These are phyloP conservation scores for Fagus sylvatica DNA, from an alignment of 306 rosid genomes.

Conservation along the genomic window DNA sequence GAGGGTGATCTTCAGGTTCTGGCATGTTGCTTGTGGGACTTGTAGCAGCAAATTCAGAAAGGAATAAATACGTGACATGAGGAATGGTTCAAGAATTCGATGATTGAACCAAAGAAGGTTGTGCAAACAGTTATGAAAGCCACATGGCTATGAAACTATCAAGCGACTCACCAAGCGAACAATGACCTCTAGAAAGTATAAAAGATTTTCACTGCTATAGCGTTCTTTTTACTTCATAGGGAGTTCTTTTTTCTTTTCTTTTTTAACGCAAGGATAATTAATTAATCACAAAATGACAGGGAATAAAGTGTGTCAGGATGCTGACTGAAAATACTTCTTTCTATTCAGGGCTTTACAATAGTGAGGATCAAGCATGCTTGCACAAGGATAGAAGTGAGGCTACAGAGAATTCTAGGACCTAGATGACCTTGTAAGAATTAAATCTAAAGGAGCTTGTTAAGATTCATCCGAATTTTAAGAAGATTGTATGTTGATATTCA, in stretches of 20 bases:
- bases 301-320: background rate
- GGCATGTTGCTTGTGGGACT: slow-evolving; percentile 32
- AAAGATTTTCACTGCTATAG: background rate
- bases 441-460: background rate
- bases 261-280: background rate
- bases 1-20: slow-evolving; percentile 42
- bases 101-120: slow-evolving; percentile 10
- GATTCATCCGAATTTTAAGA: slow-evolving; percentile 1
- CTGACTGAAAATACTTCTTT: background rate
- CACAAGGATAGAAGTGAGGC: background rate
- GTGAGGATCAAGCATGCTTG: background rate
- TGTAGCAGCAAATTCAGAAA: slow-evolving; percentile 16
- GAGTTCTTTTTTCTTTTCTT: background rate
- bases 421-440: background rate
- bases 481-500: slow-evolving; percentile 17
- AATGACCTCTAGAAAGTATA: background rate
- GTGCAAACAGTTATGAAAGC: background rate
- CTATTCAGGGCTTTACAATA: background rate
- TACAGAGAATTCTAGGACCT: background rate
- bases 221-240: background rate
- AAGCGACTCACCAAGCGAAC: background rate
- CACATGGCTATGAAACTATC: background rate
- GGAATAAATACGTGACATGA: background rate
- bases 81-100: slow-evolving; percentile 19
- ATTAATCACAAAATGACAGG: background rate